Evolutionary conservation across 495 filamentous ascomycete genomes (phyloP), one percentile per base, ranked within the genome.

Genomic region (Ascodesmis nigricans): DNA sequence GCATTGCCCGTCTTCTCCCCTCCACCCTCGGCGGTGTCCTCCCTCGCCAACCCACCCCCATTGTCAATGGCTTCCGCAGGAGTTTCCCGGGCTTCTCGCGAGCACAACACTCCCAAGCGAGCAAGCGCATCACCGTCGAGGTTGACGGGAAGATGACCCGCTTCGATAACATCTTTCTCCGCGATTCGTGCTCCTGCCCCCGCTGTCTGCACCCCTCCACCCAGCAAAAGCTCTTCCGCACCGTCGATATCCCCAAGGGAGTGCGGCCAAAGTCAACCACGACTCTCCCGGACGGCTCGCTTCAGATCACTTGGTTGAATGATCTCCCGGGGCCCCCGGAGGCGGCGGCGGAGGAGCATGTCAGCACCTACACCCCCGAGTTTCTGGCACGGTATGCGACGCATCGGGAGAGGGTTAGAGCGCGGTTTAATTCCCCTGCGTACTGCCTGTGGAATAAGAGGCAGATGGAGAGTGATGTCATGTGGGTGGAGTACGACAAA

Each of bases 191-290:
- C 52, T 45, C 58, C 23, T 92, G 84, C 45, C 49, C 61, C 2
- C 42, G 15, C 2, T 92, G 84, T 53, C 63, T 84, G 25, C 71
- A 91, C 53, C 64, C 66, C 1, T 65, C 74, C 35, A 82, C 80
- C 0, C 75, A 69, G 35, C 84, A 95, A 49, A 83, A 84, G 53
- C 68, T 64, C 20, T 83, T 84, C 55, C 62, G 73, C 16, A 76
- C 75, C 0, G 58, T 59, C 27, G 75, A 90, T 24, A 73, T 92
- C 18, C 73, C 75, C 0, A 4, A 41, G 2, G 17, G 58, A 9
- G 66, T 80, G 30, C 20, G 38, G 7, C 52, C 67, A 2, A 13
- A 38, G 10, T 4, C 17, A 22, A 10, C 21, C 5, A n/a, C 31
- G 18, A 1, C 44, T 2, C 42, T 55, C 4, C 44, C 41, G 0